Conservation (phyloP, 768 basidiomycete species). For the Candolleomyces efflorescens region DNA sequence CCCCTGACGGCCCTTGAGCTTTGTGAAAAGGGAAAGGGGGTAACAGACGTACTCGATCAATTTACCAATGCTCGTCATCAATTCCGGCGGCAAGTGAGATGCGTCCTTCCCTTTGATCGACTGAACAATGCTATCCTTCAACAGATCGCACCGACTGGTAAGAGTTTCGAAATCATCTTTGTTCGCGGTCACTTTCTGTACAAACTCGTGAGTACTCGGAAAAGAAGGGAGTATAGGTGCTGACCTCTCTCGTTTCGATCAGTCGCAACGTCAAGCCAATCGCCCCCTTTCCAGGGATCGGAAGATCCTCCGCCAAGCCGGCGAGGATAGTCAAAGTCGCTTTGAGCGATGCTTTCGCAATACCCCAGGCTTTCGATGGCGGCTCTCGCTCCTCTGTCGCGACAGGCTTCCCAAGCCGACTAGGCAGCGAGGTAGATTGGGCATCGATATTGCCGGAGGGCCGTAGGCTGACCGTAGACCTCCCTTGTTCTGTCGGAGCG, state of each 20-base stretch:
- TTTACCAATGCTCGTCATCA: neutral
- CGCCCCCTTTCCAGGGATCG: neutral
- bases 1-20: neutral
- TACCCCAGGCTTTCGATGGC: neutral
- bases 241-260: neutral
- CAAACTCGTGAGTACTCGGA: neutral
- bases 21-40: neutral
- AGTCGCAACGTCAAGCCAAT: neutral
- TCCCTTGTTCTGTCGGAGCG: too few species aligned
- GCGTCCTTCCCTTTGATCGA: neutral
- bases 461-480: too few species aligned
- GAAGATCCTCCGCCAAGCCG: neutral
- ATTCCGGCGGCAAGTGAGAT: neutral
- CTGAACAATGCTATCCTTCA: neutral
- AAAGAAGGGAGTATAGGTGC: neutral
- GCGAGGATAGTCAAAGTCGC: neutral
- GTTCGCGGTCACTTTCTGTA: neutral
- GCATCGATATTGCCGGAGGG: too few species aligned
- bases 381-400: too few species aligned
- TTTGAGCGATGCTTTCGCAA: neutral
- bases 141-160: neutral
- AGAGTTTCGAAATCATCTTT: neutral
- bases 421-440: too few species aligned
- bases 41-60: neutral
- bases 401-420: too few species aligned